Evolutionary conservation across 768 basidiomycete genomes (phyloP), one percentile per base, ranked within the genome.

Genomic region (Boletus rubropictus): DNA sequence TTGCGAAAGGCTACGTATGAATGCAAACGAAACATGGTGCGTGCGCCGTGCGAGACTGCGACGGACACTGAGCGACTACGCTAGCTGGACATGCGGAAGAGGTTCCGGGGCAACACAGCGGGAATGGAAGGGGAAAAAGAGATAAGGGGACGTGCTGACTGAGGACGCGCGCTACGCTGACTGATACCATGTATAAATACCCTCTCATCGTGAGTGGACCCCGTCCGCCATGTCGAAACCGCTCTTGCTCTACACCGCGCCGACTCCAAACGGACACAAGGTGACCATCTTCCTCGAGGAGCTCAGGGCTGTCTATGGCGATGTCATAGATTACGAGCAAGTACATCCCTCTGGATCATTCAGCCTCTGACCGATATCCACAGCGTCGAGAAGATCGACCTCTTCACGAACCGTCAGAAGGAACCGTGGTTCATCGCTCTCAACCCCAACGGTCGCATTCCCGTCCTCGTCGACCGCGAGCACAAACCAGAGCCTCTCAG

Each of bases 11-110:
- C 89, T 10, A 82, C 86, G 1, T 92, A 87, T 56, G 89, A 94
- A 54, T 95, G 92, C 70, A 95, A 95, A 66, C 76, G 89, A 49
- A 88, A 84, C 35, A 86, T 90, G 87, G 89, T 90, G 49, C 49
- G 81, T 61, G 15, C 7, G 11, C 22, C 11, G 21, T 18, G 11
- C 17, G 14, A 20, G 18, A 37, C 35, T 11, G 22, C 4, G 25
- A 25, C 49, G 41, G 40, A 34, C 3, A 27, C 18, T 51, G 21
- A 21, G 45, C 40, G 5, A 46, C 0, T 12, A 12, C 28, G 32
- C 22, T 42, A 90, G 87, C 67, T 90, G 57, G 87, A 90, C 60
- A 90, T 90, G 87, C 75, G 88, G 45, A 89, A 86, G 66, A 72
- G 88, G 7, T 87, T 90, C 56, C 68, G 87, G 55, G 87, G 88